These are phyloP conservation scores for Apiospora rasikravindrae DNA, from an alignment of 2,329 filamentous ascomycete species.

Conservation along the genomic window DNA sequence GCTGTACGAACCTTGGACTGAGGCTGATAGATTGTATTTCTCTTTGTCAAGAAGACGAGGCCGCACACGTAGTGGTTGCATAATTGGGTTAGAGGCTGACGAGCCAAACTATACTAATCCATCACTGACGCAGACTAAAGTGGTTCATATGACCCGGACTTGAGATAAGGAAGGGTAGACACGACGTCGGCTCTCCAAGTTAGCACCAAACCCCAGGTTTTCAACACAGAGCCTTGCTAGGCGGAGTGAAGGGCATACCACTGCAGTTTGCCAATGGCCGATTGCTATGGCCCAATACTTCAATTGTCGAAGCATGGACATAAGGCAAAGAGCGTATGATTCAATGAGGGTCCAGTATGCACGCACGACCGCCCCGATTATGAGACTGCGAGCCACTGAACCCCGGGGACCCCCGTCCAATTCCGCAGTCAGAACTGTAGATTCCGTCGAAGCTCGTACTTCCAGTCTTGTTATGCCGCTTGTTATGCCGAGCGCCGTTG, in stretches of 20 bases:
- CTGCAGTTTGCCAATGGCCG: background rate
- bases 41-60: conserved; percentile 6
- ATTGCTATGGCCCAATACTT: background rate
- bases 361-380: background rate
- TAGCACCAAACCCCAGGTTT: background rate
- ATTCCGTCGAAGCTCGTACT: background rate
- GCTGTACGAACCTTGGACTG: conserved; percentile 10
- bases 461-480: too few species aligned
- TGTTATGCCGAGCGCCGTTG: conserved; percentile 11
- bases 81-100: conserved; percentile 14
- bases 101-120: conserved; percentile 9
- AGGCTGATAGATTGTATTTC: conserved; percentile 12
- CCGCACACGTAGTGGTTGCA: conserved; percentile 13
- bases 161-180: background rate
- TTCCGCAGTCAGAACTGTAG: background rate
- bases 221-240: background rate
- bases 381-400: background rate
- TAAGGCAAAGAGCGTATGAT: background rate
- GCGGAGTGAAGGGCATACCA: background rate
- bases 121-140: background rate
- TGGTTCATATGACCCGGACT: conserved; percentile 12
- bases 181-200: background rate
- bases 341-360: background rate
- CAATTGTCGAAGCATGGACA: background rate
- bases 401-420: background rate